phyloP scores from a whole-genome alignment of 352 stramenopile genomes.

The Blastocystis sp. region DNA sequence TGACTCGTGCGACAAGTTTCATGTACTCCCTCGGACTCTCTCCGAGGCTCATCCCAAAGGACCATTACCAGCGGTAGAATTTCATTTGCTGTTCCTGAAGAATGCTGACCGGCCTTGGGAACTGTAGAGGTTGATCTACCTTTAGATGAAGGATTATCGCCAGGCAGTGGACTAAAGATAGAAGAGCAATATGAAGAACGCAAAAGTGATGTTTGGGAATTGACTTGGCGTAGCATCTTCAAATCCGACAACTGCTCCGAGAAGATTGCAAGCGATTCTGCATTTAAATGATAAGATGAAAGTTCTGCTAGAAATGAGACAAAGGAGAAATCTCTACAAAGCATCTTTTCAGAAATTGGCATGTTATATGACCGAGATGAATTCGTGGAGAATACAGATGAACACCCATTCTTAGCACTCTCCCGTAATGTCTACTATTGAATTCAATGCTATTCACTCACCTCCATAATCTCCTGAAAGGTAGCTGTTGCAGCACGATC shows the following conservation, averaged over 20 bases:
- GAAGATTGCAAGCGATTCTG: slow-evolving; percentile 22
- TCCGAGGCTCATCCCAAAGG: slow-evolving; percentile 2
- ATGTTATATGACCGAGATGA: neutral
- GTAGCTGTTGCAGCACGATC: neutral
- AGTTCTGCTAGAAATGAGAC: slow-evolving; percentile 4
- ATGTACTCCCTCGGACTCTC: neutral
- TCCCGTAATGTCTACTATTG: neutral
- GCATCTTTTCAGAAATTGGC: neutral
- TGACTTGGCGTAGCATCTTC: neutral
- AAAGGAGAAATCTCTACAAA: neutral
- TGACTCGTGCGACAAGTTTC: too few species aligned
- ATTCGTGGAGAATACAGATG: neutral
- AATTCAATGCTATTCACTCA: neutral
- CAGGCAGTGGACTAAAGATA: neutral
- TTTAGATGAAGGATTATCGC: neutral
- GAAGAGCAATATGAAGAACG: neutral
- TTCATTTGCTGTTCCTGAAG: neutral
- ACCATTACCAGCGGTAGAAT: slow-evolving; percentile 24
- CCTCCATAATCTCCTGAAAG: neutral
- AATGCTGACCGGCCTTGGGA: neutral
- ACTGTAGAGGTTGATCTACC: neutral
- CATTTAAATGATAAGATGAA: slow-evolving; percentile 15
- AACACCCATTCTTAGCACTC: neutral
- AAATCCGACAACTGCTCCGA: neutral
- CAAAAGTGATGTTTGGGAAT: slow-evolving; percentile 14